Base-by-base conservation (phyloP, 1,284 basidiomycete genomes). In the Volvariella surrecta region DNA sequence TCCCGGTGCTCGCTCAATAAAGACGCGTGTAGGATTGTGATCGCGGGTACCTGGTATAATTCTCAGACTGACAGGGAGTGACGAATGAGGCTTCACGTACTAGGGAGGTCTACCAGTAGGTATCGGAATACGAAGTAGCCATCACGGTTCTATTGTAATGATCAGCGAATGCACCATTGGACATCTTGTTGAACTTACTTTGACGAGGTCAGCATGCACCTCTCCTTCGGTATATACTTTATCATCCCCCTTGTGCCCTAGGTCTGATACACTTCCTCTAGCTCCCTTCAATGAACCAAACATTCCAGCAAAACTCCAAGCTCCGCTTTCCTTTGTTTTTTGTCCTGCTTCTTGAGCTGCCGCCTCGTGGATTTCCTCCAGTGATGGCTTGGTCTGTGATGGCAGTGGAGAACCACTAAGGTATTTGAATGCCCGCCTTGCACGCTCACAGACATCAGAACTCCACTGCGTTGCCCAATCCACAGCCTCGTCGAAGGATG, bases 41-140 rank as follows among this genome's bases (percentile, higher is more conserved):
- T 68, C 67, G 49, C 74, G 71, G 19, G 86, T 85, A 58, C 71
- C 84, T 86, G 49, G 39, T 32, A 44, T 19, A 42, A 24, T 46
- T 21, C 21, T 32, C 18, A 42, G 35, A 6, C 32, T 35, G 22
- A 35, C 31, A 42, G 42, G n/a, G 43, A 46, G 30, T 31, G 42
- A 15, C 42, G 37, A 48, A 44, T 32, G 21, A 37, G 17, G 19
- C 28, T 31, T 47, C 30, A 68, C 82, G 48, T 61, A 89, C 85
- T 80, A 22, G 87, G 86, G 50, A 89, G 71, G 57, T 89, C 85
- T 38, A 89, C 71, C 37, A 89, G 66, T 38, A 89, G 67, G 57
- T 88, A 88, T 44, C 82, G 72, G 59, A 84, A 84, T 44, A 81
- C 73, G 57, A 86, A 89, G 55, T 82, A 79, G 4, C 85, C 87